Evolutionary conservation across 179 eudicot genomes (phyloP), one percentile per base, ranked within the genome.

Genomic region (Spinacia oleracea): DNA sequence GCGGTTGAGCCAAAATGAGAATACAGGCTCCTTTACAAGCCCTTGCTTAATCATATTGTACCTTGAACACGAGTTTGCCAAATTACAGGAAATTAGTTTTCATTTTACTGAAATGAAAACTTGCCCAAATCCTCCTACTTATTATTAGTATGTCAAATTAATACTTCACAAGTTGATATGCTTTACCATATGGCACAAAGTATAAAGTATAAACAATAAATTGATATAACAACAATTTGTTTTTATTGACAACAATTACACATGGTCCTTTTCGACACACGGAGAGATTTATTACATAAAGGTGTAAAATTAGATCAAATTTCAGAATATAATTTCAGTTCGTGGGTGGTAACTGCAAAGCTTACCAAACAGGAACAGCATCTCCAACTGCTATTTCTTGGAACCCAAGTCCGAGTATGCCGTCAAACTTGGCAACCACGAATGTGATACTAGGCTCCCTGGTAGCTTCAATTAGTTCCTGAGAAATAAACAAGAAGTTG

Each of bases 1-100:
- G 40, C 96, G 96, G 76, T 89, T 92, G 56, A 94, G 90, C 98
- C 98, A 94, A 82, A 94, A 94, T 43, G 98, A 94, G 83, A 94
- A 94, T 0, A 94, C 91, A 9, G 87, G 81, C 46, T 92, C 90
- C 48, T 84, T 86, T 6, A 92, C 85, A 76, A 94, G 92, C 67
- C 86, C 89, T 86, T 94, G 98, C 53, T 88, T 81, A 74, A 94
- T 74, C 97, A 94, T 94, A 60, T 89, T 90, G 89, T 94, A 88
- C 98, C 98, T 94, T 63, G 38, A 70, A 56, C 27, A 75, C 66
- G 64, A 75, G 43, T 35, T 43, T 40, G 27, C 9, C 42, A 23
- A 70, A 4, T 79, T 65, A 59, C 14, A n/a, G n/a, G n/a, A n/a
- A n/a, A n/a, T n/a, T n/a, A n/a, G 21, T 45, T 58, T 40, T 8